Evolutionary conservation across 1,139 yeast species (phyloP).

Genomic region (Trichomonascaceae sp.): DNA sequence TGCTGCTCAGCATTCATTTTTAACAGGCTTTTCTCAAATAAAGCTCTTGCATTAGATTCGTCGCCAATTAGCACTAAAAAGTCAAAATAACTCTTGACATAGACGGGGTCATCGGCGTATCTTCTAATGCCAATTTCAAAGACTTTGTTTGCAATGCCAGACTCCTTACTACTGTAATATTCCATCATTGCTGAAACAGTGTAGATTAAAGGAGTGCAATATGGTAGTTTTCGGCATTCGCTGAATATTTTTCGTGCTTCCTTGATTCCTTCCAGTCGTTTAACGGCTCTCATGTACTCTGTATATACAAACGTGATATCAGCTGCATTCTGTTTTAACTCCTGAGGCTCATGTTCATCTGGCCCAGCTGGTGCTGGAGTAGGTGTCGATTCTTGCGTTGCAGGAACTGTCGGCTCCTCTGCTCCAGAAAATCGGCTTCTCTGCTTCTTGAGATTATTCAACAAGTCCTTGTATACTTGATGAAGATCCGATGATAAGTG

Average conservation of each 20-base stretch:
- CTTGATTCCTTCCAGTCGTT: conserved; percentile 35
- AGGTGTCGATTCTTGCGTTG: conserved; percentile 2
- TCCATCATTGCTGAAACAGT: conserved; percentile 83
- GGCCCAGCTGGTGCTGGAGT: background rate
- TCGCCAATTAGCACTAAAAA: conserved; percentile 70
- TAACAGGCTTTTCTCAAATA: conserved; percentile 62
- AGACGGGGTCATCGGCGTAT: conserved; percentile 48
- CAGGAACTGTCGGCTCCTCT: background rate
- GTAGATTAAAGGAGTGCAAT: conserved; percentile 69
- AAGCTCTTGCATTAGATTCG: conserved; percentile 72
- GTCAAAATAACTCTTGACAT: conserved; percentile 62
- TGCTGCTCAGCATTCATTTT: conserved; percentile 36
- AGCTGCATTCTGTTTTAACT: conserved; percentile 20
- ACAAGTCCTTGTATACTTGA: conserved; percentile 45
- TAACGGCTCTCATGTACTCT: conserved; percentile 34
- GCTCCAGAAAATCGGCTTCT: conserved; percentile 1
- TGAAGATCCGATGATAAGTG: conserved; percentile 49
- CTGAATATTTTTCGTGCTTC: conserved; percentile 45
- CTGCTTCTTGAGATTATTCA: conserved; percentile 30
- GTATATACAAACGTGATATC: conserved; percentile 32
- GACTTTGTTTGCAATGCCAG: conserved; percentile 66
- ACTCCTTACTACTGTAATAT: conserved; percentile 52
- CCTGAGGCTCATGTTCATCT: background rate
- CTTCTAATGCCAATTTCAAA: conserved; percentile 74
- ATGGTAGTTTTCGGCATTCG: conserved; percentile 63